Conservation (phyloP, 768 basidiomycete species). For the Steccherinum ochraceum region DNA sequence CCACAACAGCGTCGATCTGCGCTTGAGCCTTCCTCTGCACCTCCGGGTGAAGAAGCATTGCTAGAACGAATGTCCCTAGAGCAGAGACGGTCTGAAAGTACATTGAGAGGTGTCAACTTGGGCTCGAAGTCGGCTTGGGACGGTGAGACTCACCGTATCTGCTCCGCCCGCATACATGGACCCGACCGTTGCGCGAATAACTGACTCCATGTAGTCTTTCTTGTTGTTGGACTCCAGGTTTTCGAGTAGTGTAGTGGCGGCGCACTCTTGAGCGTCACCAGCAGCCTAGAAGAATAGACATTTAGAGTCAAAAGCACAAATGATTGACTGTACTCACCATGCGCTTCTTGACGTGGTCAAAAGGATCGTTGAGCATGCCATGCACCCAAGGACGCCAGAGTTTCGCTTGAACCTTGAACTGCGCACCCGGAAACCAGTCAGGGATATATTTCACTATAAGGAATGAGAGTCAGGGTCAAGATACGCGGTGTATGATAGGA, state of each 20-base stretch:
- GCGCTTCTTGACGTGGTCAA: constrained; percentile 11
- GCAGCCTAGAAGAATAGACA: background rate
- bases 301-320: background rate
- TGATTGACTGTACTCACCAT: background rate
- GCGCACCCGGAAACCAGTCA: constrained; percentile 17
- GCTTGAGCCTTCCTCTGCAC: constrained; percentile 6
- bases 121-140: background rate
- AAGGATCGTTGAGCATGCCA: constrained; percentile 10
- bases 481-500: background rate
- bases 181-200: constrained; percentile 3
- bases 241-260: constrained; percentile 4
- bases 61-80: constrained; percentile 10
- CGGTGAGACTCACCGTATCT: constrained; percentile 6
- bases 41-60: constrained; percentile 9
- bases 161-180: constrained; percentile 10
- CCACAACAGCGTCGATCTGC: constrained; percentile 6
- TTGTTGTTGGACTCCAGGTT: too few species aligned
- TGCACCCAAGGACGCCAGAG: constrained; percentile 7
- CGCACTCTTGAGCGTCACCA: constrained; percentile 6
- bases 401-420: constrained; percentile 11
- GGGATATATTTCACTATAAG: constrained; percentile 17
- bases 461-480: background rate
- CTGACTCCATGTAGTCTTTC: constrained; percentile 8
- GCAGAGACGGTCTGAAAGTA: constrained; percentile 11
- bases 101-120: background rate